These are phyloP conservation scores for Acer yangbiense DNA, from an alignment of 345 rosid species.

Conservation along the genomic window DNA sequence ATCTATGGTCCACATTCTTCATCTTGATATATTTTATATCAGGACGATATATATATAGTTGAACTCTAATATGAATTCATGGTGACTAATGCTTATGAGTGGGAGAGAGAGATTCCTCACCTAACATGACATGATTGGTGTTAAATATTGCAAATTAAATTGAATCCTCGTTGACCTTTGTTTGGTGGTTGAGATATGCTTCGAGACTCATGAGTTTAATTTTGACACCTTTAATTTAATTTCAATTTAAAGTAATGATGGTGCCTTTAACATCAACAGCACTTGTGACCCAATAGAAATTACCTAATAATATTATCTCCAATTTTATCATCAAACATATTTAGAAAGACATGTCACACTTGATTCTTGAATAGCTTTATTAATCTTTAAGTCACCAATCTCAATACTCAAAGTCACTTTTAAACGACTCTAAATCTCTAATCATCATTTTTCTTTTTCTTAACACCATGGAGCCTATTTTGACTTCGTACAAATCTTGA, in stretches of 20 bases:
- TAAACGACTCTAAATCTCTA: constrained; percentile 2
- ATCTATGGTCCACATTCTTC: too few species aligned
- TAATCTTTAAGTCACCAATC: constrained; percentile 2
- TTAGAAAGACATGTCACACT: constrained; percentile 6
- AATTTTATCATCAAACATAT: background rate
- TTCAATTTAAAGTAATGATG: constrained; percentile 14
- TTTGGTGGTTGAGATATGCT: constrained; percentile 18
- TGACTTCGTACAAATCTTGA: background rate
- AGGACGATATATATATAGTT: background rate
- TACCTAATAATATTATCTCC: background rate
- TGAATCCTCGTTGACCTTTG: constrained; percentile 15
- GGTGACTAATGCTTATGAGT: background rate
- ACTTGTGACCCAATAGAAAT: constrained; percentile 14
- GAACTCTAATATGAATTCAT: background rate
- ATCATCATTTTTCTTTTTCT: background rate
- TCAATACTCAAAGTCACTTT: background rate
- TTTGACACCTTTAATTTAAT: constrained; percentile 4
- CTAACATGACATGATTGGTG: constrained; percentile 7
- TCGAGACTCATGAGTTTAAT: background rate
- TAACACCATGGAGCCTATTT: background rate
- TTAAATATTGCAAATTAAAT: background rate
- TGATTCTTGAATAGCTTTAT: constrained; percentile 16
- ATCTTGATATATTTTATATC: too few species aligned
- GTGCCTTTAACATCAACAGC: constrained; percentile 2
- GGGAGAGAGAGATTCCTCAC: background rate